Base-by-base conservation (phyloP, 176 grass and related monocot genomes). In the Cenchrus americanus region DNA sequence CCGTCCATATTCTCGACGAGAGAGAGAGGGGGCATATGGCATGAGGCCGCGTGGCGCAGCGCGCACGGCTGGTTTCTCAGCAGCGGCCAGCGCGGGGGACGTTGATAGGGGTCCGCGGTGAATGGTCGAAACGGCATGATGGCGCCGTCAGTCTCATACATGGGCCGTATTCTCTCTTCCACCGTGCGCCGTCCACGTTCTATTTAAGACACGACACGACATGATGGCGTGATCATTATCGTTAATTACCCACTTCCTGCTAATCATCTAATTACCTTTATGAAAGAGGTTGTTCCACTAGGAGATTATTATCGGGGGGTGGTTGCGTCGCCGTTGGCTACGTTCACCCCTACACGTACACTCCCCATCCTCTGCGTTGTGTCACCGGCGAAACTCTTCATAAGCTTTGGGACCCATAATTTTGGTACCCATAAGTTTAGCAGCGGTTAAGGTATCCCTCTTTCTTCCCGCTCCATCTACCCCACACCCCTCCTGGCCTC, bases 141-240 rank as follows among this genome's bases (percentile, higher is more conserved):
- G 51, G 73, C 58, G 78, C 66, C 49, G 74, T 86, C 88, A 46
- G 74, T 78, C 73, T 90, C 84, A 62, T n/a, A n/a, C n/a, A n/a
- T 14, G 37, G 37, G 15, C 73, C 37, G 3, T 21, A 21, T 82
- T 70, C 63, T 55, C 47, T 71, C 5, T 15, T 18, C 51, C 15
- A 53, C 46, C 4, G 15, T 13, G 44, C 76, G 76, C 43, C 15
- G 48, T 67, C 68, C 27, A 58, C 17, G 48, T 83, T 67, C 32
- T 6, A 65, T 82, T 89, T 57, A 82, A 71, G 77, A 72, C 24
- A 10, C 32, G 80, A 48, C 15, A 79, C n/a, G 43, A 37, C 34
- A 37, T 37, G 65, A 44, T 49, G 59, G 21, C 0, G 58, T 37
- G 14, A 66, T 34, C 8, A 10, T 42, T 14, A 32, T 59, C 18